Evolutionary conservation across 768 basidiomycete species (phyloP), one percentile per base, ranked within the genome.

Genomic region (Serendipita sp.): DNA sequence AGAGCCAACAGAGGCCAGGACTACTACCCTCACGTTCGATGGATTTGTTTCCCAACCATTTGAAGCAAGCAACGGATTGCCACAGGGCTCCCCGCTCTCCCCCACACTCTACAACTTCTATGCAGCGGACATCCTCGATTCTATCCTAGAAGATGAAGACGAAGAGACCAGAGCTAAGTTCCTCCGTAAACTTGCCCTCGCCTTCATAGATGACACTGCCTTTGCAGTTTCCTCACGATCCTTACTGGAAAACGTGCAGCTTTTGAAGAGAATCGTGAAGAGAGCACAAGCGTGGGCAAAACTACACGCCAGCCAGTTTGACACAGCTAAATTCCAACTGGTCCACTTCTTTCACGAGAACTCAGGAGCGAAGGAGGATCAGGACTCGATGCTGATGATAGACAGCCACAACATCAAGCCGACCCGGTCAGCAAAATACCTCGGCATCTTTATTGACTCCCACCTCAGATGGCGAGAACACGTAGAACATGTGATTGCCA

Each of bases 51-150:
- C 66, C 11, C 44, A 41, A 5, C 45, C n/a, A 24, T 3, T 68
- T 4, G 56, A 48, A 28, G 41, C 37, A 2, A 35, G 18, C 34
- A 58, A 47, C n/a, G 67, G 68, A 13, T 38, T 68, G 30, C 30
- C 53, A 3, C 68, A 69, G 51, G 68, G 68, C 38, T 58, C 45
- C 5, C 58, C 65, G 1, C 65, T 63, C 24, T 68, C 65, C 3
- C 51, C 63, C 11, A 64, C 68, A 10, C 64, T 69, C 3, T 68
- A 68, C 65, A 65, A 68, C 28, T 63, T 69, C 65, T 67, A 69
- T 38, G 56, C 37, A 28, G 16, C 62, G 41, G 32, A 51, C 54
- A 46, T 66, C 5, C 24, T 67, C 15, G 45, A 45, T 41, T 56
- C 65, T 18, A 28, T 24, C 24, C 35, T n/a, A 16, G 45, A 13